These are phyloP conservation scores for Amanita pseudoporphyria DNA, from an alignment of 768 basidiomycete genomes.

Conservation along the genomic window DNA sequence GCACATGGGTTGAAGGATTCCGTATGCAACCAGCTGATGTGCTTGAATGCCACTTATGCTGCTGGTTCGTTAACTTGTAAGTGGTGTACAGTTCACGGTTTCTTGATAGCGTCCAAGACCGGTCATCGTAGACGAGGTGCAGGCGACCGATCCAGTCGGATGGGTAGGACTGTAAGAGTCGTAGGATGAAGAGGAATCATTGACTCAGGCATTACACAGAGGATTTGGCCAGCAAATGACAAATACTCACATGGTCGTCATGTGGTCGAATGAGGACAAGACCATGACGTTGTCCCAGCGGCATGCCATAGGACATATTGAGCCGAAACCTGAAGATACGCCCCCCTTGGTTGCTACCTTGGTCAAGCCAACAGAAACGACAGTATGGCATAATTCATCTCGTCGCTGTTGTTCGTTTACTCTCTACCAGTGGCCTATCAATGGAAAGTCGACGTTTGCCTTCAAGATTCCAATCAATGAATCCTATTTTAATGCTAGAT, in stretches of 20 bases:
- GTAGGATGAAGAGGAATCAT: not conserved
- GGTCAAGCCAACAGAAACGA: conserved; percentile 24
- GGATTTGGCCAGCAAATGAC: conserved; percentile 44
- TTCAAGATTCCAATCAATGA: conserved; percentile 34
- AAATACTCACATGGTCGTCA: conserved; percentile 47
- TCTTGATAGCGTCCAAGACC: not conserved
- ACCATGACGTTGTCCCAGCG: conserved; percentile 52
- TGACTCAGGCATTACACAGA: conserved; percentile 17
- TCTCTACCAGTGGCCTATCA: conserved; percentile 21
- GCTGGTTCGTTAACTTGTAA: conserved; percentile 35
- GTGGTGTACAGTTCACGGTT: conserved; percentile 11
- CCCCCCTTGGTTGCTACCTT: conserved; percentile 38
- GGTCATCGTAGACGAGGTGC: conserved; percentile 34
- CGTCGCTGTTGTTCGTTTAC: not conserved
- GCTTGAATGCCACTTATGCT: conserved; percentile 37
- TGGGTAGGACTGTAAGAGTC: conserved; percentile 44
- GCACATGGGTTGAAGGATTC: conserved; percentile 29
- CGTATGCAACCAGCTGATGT: conserved; percentile 33
- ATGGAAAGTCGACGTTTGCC: conserved; percentile 26
- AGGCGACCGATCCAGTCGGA: conserved; percentile 27
- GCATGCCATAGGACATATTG: conserved; percentile 32
- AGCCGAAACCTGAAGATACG: conserved; percentile 32
- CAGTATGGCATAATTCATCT: conserved; percentile 13
- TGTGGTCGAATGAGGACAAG: conserved; percentile 40
- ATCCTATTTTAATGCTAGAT: conserved; percentile 18